Conservation (phyloP, 2,329 filamentous ascomycete genomes). For the Macroventuria anomochaeta region DNA sequence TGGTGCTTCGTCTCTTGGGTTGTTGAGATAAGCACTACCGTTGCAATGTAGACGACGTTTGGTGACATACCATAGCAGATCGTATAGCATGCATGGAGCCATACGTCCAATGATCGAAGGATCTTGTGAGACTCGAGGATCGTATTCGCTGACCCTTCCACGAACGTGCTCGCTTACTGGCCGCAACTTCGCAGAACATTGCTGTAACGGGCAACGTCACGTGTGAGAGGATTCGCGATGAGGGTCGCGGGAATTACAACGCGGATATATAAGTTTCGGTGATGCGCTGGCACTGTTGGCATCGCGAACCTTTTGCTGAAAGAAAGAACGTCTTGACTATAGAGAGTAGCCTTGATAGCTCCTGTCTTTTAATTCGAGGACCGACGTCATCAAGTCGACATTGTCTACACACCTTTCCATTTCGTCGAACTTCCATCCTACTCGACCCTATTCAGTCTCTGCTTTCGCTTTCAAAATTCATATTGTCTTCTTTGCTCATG, state of each 20-base stretch:
- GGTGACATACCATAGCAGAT: neutral
- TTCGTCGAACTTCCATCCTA: neutral
- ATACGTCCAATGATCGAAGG: neutral
- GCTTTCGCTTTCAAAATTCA: neutral
- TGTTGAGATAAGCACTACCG: neutral
- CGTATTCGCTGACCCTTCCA: constrained; percentile 5
- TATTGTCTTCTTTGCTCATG: neutral
- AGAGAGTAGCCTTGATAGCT: neutral
- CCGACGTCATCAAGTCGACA: neutral
- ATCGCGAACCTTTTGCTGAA: neutral
- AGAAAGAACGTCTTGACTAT: neutral
- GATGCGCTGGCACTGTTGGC: neutral
- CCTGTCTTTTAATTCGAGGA: neutral
- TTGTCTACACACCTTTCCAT: neutral
- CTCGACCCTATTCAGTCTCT: neutral
- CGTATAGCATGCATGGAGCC: neutral
- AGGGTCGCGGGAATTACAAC: neutral
- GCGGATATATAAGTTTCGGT: constrained; percentile 5
- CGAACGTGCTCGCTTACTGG: constrained; percentile 8
- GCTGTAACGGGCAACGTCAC: constrained; percentile 13
- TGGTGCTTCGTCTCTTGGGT: neutral
- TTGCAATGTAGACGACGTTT: neutral
- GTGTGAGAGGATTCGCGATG: constrained; percentile 6
- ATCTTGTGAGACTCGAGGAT: neutral
- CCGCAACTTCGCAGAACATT: constrained; percentile 13